Base-by-base conservation (phyloP, 2,329 filamentous ascomycete species). In the Fusarium sp. region DNA sequence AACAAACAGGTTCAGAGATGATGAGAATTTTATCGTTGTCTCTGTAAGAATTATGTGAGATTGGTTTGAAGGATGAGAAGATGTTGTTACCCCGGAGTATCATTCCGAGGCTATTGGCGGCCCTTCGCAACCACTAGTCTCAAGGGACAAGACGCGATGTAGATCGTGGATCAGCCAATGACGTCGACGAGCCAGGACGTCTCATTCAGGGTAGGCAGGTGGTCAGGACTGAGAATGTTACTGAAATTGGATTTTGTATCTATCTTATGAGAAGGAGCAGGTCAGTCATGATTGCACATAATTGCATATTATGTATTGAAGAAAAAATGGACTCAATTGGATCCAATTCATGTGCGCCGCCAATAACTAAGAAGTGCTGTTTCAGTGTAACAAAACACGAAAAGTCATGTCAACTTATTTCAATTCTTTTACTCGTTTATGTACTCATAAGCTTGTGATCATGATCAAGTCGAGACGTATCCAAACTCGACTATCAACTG, bases 371-470 rank as follows among this genome's bases (percentile, higher is more conserved):
- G 9, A 36, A 4, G n/a, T 4, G 34, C 34, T 9, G n/a, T 36
- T 15, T 15, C 32, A 19, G 4, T 15, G 32, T n/a, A n/a, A 8
- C 15, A n/a, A 34, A n/a, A 9, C 4, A 7, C 7, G 5, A 28
- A 30, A 47, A 4, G 19, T 24, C 6, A 39, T 30, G 30, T 30
- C 30, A 23, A n/a, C 9, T 50, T 26, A 12, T 34, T 47, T 23
- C 28, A 43, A 43, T n/a, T 45, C 34, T 56, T 65, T 56, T 36
- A 56, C 62, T 68, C 46, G 49, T 67, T 56, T 61, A 65, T 36
- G 38, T 40, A 49, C 36, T 67, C 56, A 55, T 63, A 58, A 55
- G 55, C 40, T 54, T 61, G 28, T 62, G 39, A 51, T 47, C 60
- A 50, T 47, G 50, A 44, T 26, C 47, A 69, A 42, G 34, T 23